Base-by-base conservation (phyloP, 805 yeast genomes). In the Schizosaccharomyces cryophilus region DNA sequence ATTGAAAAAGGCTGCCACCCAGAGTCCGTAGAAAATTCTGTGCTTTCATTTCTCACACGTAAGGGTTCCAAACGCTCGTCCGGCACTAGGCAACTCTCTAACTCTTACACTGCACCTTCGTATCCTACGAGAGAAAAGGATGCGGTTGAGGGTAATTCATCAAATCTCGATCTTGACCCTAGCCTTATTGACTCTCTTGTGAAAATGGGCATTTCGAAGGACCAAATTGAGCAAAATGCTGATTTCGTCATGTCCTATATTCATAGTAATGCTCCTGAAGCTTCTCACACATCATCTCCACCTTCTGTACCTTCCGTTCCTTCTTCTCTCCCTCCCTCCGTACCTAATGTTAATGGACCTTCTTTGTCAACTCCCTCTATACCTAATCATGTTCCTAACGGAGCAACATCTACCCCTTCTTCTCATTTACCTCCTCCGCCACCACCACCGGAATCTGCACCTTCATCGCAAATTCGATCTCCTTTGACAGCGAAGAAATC, bases 151-250 rank as follows among this genome's bases (percentile, higher is more conserved):
- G 40, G 40, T 3, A 35, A 35, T 35, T 35, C 40, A 15, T 15
- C 11, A 35, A 35, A 35, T 11, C 3, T 35, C 9, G 40, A 35
- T 15, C 21, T 58, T 9, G 51, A 58, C 4, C 35, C 42, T 19
- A 42, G 60, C 35, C 21, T 58, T 30, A 42, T 42, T 29, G 54
- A 42, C 2, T 29, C 51, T 26, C 51, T 42, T 17, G 54, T 45
- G n/a, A 75, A 78, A 21, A 83, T 84, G 61, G 95, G 95, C 0
- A 87, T 87, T 62, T 71, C 86, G 0, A 94, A 87, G 67, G 95
- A 86, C 65, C 83, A 85, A 89, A 86, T 87, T 69, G 93, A 89
- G 0, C 90, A 85, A 61, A 85, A 87, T 68, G 75, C 88, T 63
- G 85, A 84, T 63, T 85, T 86, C 69, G 85, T 87, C 67, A 87